Base-by-base conservation (phyloP, 306 rosid genomes). In the Malus sieversii region DNA sequence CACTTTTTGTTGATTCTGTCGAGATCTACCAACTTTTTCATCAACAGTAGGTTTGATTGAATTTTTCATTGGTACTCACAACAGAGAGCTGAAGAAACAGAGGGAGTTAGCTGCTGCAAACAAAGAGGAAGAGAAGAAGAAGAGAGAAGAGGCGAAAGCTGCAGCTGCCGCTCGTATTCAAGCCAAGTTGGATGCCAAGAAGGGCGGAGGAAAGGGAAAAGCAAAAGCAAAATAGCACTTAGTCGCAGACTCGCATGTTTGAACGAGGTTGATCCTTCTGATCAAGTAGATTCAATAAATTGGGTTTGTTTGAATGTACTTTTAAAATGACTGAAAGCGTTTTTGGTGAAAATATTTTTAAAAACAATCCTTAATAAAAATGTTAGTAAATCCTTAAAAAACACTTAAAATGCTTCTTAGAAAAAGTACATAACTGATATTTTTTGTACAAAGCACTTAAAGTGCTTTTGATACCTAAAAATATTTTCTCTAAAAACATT, bases 121-220 rank as follows among this genome's bases (percentile, higher is more conserved):
- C 30, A 92, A 89, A 83, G 97, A 92, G 84, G 99, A 92, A 78
- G 99, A 95, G 70, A 92, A 90, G 77, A 90, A 82, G 79, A 95
- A 86, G 78, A 90, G 98, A 73, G 97, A 92, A 57, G 96, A 92
- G 75, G 97, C 96, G 60, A 95, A 95, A 83, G 97, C 97, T 10
- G 89, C 99, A 0, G 99, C 99, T 0, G 97, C 97, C 19, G 92
- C 97, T 70, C 97, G 97, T 10, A 85, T 89, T 76, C 99, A 95
- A 75, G 97, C 99, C 51, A 95, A 92, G 90, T 81, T 92, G 71
- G 99, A 87, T 6, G 79, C 97, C 75, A 95, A 92, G 84, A 95
- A 92, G 82, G 91, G 97, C 19, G 89, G 78, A 70, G 98, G 98
- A 72, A 90, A 92, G 85, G 97, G 99, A 22, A 95, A 95, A 87